Percentiles rank a stretch among this genome's conserved stretches.
Evolutionary conservation across 768 basidiomycete genomes (phyloP).

Genomic region (Phylloporus sp.): DNA sequence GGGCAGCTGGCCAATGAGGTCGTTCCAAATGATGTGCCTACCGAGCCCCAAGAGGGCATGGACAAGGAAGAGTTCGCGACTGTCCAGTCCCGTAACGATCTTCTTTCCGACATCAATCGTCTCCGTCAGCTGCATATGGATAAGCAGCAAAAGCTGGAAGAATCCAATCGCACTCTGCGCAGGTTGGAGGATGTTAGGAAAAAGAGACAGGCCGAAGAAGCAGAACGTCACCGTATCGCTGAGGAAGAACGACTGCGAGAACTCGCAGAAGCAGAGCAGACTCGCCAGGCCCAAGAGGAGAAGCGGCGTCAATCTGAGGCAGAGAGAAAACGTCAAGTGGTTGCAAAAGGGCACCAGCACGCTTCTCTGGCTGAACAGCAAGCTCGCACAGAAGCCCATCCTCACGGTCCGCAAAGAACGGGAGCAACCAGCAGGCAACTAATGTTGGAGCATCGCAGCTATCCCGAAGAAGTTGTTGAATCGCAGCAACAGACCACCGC

Average conservation of each 20-base stretch:
- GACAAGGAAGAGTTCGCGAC: conserved; percentile 9
- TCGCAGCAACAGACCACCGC: conserved; percentile 27
- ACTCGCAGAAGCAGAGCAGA: conserved; percentile 10
- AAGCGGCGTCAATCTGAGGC: conserved; percentile 2
- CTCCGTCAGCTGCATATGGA: conserved; percentile 17
- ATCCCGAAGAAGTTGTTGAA: background rate
- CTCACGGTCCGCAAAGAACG: background rate
- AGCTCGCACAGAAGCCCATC: conserved; percentile 5
- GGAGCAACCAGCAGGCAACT: background rate
- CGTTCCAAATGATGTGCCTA: conserved; percentile 10
- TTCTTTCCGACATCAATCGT: conserved; percentile 12
- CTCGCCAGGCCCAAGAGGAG: conserved; percentile 4
- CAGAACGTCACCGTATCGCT: conserved; percentile 8
- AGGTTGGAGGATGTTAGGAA: conserved; percentile 25
- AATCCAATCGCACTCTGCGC: conserved; percentile 13
- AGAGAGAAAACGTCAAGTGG: conserved; percentile 10
- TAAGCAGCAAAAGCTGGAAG: conserved; percentile 17
- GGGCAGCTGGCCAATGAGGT: background rate
- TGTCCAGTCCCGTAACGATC: conserved; percentile 8
- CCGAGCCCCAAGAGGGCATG: conserved; percentile 23
- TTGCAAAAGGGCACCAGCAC: background rate
- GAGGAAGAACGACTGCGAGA: conserved; percentile 17
- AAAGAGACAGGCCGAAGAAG: conserved; percentile 15
- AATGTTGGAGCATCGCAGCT: background rate
- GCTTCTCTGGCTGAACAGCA: conserved; percentile 12